Conservation (phyloP, 768 basidiomycete genomes). For the Psilocybe cyanescens region DNA sequence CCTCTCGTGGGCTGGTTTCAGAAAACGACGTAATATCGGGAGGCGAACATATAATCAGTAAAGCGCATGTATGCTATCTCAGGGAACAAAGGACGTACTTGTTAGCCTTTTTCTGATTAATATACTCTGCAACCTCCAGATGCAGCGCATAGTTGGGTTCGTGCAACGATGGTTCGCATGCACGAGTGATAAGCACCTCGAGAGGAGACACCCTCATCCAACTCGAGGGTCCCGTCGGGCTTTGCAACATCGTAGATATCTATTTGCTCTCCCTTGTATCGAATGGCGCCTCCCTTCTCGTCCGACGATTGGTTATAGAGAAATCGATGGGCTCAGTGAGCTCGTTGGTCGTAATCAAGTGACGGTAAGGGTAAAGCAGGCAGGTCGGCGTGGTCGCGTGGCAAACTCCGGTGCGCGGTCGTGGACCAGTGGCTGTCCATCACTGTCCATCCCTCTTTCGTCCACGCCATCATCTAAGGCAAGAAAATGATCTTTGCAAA, state of each 20-base stretch:
- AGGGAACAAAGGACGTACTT: slow-evolving; percentile 54
- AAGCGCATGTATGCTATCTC: not conserved
- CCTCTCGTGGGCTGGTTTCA: slow-evolving; percentile 79
- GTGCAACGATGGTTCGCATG: slow-evolving; percentile 83
- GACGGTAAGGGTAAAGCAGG: not conserved
- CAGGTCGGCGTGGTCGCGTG: slow-evolving; percentile 8
- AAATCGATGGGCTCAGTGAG: not conserved
- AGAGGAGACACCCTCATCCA: slow-evolving; percentile 65
- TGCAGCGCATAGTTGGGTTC: slow-evolving; percentile 93
- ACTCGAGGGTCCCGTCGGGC: slow-evolving; percentile 44
- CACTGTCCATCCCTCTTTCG: slow-evolving; percentile 12
- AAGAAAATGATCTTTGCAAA: not conserved
- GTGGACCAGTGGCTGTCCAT: slow-evolving; percentile 1
- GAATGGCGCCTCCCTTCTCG: not conserved
- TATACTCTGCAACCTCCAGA: slow-evolving; percentile 91
- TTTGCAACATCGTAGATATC: slow-evolving; percentile 47
- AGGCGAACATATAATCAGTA: slow-evolving; percentile 1
- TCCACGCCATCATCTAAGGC: not conserved
- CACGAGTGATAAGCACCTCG: slow-evolving; percentile 75
- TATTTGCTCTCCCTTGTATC: not conserved
- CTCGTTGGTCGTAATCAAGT: slow-evolving; percentile 14
- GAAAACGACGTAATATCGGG: not conserved
- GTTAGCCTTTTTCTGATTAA: slow-evolving; percentile 96
- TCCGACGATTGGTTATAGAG: not conserved
- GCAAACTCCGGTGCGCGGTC: slow-evolving; percentile 6